Evolutionary conservation across 2,329 filamentous ascomycete genomes (phyloP), one percentile per base, ranked within the genome.

Genomic region (Cladosporium sp.): DNA sequence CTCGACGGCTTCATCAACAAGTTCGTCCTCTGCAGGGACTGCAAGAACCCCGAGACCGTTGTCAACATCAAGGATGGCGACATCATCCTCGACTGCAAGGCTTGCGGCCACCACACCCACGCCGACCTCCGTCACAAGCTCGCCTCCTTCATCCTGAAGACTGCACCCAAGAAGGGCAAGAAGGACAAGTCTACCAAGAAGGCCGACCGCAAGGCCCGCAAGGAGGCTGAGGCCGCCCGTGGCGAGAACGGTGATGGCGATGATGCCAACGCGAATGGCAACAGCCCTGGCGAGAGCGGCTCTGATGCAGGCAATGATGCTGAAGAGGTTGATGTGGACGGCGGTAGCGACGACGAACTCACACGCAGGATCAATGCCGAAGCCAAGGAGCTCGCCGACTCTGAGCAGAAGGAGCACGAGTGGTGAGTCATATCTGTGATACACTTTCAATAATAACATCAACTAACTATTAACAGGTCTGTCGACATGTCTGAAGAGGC

Each of bases 11-110:
- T 99, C 87, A 99, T 99, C 83, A 87, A 89, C 85, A 97, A 92
- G 83, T 99, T 98, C 73, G 95, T 99, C 75, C 93, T 99, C 70
- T 99, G 95, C 91, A 96, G 96, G 85, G 94, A 96, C 80, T 99
- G 95, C 90, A 97, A 97, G 88, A 99, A 99, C 80, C 95, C 95
- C 40, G 95, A 99, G 85, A 99, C 95, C 71, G 93, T 96, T 71
- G 90, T 98, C 76, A 88, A 91, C 77, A 92, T 98, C 85, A 97
- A 97, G 82, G 93, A 97, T 75, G 92, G 91, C 64, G 88, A 86
- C 78, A 98, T 99, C 79, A 81, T 92, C 69, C 89, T 98, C 72
- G 95, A 99, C 82, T 99, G 95, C 90, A 99, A 99, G 84, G 95
- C 95, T 69, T 99, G 95, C 78, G 95, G 95, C 77, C 91, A 96